phyloP scores from a whole-genome alignment of 371 early-diverging fungal species.

The Mucor saturninus region DNA sequence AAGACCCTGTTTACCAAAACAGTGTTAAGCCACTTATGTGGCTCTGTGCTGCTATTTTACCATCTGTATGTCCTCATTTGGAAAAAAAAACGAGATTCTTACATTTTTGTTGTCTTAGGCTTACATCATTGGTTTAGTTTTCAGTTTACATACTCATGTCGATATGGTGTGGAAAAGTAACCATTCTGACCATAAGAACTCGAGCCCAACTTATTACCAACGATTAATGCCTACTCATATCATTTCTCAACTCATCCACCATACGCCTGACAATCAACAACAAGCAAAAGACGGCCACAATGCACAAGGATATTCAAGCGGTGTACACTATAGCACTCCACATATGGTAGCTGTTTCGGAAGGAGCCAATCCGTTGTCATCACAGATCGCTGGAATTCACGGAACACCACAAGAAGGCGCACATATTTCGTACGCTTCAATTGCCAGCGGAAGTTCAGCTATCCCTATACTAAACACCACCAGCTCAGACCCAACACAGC shows the following conservation, averaged over 20 bases:
- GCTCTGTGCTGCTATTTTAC: conserved; percentile 84
- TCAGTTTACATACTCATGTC: conserved; percentile 92
- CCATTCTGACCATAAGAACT: conserved; percentile 25
- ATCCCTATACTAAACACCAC: conserved; percentile 7
- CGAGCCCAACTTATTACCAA: conserved; percentile 33
- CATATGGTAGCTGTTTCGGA: conserved; percentile 44
- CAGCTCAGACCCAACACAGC: background rate
- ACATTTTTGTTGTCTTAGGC: conserved; percentile 44
- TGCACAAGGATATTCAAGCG: conserved; percentile 10
- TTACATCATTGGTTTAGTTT: conserved; percentile 92
- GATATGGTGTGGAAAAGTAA: conserved; percentile 82
- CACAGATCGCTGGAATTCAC: conserved; percentile 2
- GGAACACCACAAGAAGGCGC: conserved; percentile 10
- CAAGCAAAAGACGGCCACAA: conserved; percentile 11
- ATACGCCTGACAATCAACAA: conserved; percentile 23
- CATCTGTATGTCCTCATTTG: conserved; percentile 54
- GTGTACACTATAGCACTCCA: conserved; percentile 19
- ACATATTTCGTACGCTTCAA: conserved; percentile 14
- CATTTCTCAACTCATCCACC: conserved; percentile 46
- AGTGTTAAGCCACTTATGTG: conserved; percentile 88
- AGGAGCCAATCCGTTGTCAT: background rate
- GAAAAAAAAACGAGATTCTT: background rate
- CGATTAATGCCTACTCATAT: conserved; percentile 47
- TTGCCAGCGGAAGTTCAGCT: background rate
- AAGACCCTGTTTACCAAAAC: conserved; percentile 83